Base-by-base conservation (phyloP, 495 filamentous ascomycete species). In the Lepraria neglecta region DNA sequence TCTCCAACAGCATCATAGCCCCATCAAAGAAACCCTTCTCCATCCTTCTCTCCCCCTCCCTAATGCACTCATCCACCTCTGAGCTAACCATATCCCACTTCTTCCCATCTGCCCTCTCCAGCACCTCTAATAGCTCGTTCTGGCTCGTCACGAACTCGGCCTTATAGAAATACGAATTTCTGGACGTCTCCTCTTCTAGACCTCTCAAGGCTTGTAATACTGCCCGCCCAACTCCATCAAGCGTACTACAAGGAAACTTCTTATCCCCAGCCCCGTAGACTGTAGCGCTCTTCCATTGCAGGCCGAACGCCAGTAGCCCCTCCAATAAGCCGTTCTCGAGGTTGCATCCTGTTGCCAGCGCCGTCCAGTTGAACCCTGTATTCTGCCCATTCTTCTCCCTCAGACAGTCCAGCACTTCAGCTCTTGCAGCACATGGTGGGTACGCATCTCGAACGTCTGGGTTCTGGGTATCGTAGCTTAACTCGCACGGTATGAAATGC, bases 401-500 rank as follows among this genome's bases (percentile, higher is more conserved):
- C 4, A 51, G 24, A 27, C 27, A 51, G 9, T 12, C 17, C 48
- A 51, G 14, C 17, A 51, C 27, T 21, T 51, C 48, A n/a, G 21
- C 48, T 17, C 48, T 31, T 21, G 27, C 48, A 2, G 21, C 24
- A 30, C 21, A 27, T 15, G 48, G 48, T 7, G 48, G 48, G 14
- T 28, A 51, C 6, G 48, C 48, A 31, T 51, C 27, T 15, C 48
- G 30, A 1, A 65, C 64, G 3, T 71, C 67, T 3, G 72, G 65
- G 44, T 84, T 75, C 54, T 75, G 61, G 1, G 73, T 73, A 56
- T 84, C 73, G 48, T 67, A 72, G 3, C 73, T 75, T 61, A 74
- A 83, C 52, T 82, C 80, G 6, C 73, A 76, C 11, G 80, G 81
- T 17, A 82, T 72, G 63, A 82, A 80, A 11, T 78, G 73, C 40